These are phyloP conservation scores for Aschersonia sp. DNA, from an alignment of 2,329 filamentous ascomycete species.

Conservation along the genomic window DNA sequence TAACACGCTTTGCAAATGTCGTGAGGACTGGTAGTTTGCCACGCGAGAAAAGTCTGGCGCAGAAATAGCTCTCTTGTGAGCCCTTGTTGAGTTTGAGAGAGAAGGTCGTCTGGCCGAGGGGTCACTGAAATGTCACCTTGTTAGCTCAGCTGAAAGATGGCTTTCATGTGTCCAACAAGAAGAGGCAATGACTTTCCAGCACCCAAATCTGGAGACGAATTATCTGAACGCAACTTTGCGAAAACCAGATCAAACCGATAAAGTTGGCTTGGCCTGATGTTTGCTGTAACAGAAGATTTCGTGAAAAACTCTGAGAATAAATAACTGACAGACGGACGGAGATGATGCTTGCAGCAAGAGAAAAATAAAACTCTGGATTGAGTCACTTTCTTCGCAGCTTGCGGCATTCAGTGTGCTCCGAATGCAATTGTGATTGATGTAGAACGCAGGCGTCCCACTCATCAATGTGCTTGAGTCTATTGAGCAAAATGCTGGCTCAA, in stretches of 20 bases:
- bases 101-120: constrained; percentile 8
- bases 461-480: neutral
- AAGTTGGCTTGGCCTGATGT: neutral
- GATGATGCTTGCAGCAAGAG: neutral
- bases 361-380: neutral
- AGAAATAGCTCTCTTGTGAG: constrained; percentile 35
- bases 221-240: neutral
- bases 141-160: neutral
- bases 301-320: neutral
- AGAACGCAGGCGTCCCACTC: neutral
- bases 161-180: neutral
- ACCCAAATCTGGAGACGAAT: too few species aligned
- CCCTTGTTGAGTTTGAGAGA: constrained; percentile 11
- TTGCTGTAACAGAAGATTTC: neutral
- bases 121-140: constrained; percentile 2
- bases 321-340: neutral
- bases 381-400: neutral
- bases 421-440: neutral
- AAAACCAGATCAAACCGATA: neutral
- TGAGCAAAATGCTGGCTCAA: neutral
- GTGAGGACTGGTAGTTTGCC: constrained; percentile 2
- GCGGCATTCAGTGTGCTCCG: neutral
- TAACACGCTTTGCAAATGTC: constrained; percentile 7
- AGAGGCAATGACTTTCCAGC: neutral
- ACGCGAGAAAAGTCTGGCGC: constrained; percentile 27